These are phyloP conservation scores for Plasmodium knowlesi DNA, from an alignment of 169 alveolate species.

Conservation along the genomic window DNA sequence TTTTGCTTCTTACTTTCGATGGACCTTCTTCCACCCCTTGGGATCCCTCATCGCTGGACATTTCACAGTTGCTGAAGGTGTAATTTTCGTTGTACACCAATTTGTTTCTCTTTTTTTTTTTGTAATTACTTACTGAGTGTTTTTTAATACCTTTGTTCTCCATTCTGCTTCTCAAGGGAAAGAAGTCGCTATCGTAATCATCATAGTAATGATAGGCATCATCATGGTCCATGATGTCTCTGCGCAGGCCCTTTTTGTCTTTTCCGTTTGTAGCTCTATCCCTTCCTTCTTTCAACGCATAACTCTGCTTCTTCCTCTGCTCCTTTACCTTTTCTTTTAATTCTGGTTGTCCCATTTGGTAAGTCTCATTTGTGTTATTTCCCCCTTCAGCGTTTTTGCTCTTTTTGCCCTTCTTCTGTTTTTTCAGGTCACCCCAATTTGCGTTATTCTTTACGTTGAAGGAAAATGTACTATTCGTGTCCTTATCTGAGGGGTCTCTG, in stretches of 20 bases:
- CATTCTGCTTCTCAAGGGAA: neutral
- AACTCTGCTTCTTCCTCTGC: neutral
- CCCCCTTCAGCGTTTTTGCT: neutral
- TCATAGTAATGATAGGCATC: neutral
- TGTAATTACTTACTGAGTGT: neutral
- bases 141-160: neutral
- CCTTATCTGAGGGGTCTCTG: neutral
- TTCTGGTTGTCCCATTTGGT: neutral
- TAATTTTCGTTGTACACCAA: conserved; percentile 9
- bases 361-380: neutral
- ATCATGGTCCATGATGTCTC: neutral
- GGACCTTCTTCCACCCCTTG: neutral
- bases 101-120: conserved; percentile 13
- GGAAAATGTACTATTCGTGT: conserved; percentile 31
- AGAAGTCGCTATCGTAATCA: neutral
- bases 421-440: neutral
- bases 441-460: conserved; percentile 19
- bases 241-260: neutral
- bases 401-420: neutral
- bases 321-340: neutral
- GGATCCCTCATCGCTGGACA: neutral
- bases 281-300: neutral
- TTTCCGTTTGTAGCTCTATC: neutral
- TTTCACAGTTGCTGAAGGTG: conserved; percentile 16
- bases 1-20: neutral